A percentile compares a stretch with the other conserved stretches of the same genome.
Evolutionary conservation across 257 asterid genomes (phyloP).

Genomic region (Solanum medicagineum): DNA sequence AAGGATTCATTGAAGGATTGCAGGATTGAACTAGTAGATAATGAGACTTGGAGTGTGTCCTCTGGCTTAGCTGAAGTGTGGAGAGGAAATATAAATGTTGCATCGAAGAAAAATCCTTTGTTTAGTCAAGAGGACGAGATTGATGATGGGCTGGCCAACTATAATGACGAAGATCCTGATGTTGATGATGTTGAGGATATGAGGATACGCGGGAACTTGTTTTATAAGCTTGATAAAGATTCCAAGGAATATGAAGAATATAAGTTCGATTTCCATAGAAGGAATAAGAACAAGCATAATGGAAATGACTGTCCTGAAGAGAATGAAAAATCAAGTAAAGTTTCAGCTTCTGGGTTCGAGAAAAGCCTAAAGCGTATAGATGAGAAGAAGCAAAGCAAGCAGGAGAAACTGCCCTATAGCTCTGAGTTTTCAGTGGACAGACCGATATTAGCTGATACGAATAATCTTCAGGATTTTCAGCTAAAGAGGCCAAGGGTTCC

Average conservation of each 20-base stretch:
- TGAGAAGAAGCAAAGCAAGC: conserved; percentile 14
- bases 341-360: conserved; percentile 2
- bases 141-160: background rate
- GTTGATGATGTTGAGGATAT: conserved; percentile 65
- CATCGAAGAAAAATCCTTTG: background rate
- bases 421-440: background rate
- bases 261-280: conserved; percentile 57
- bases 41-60: conserved; percentile 57
- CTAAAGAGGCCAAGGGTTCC: conserved; percentile 38
- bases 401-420: background rate
- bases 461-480: conserved; percentile 2
- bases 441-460: background rate
- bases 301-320: conserved; percentile 12
- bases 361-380: conserved; percentile 12
- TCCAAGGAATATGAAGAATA: conserved; percentile 75
- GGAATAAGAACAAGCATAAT: conserved; percentile 30
- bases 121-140: conserved; percentile 5
- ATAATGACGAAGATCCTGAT: conserved; percentile 21
- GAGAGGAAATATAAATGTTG: conserved; percentile 21
- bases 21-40: conserved; percentile 48
- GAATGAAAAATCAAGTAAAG: conserved; percentile 8
- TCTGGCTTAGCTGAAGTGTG: conserved; percentile 56
- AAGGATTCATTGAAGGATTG: conserved; percentile 16
- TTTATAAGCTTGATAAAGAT: conserved; percentile 66
- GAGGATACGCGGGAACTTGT: conserved; percentile 65